Percentiles rank a stretch among this genome's conserved stretches.
These are phyloP conservation scores for Ceratobasidium sp. DNA, from an alignment of 1,284 basidiomycete genomes.

Conservation along the genomic window DNA sequence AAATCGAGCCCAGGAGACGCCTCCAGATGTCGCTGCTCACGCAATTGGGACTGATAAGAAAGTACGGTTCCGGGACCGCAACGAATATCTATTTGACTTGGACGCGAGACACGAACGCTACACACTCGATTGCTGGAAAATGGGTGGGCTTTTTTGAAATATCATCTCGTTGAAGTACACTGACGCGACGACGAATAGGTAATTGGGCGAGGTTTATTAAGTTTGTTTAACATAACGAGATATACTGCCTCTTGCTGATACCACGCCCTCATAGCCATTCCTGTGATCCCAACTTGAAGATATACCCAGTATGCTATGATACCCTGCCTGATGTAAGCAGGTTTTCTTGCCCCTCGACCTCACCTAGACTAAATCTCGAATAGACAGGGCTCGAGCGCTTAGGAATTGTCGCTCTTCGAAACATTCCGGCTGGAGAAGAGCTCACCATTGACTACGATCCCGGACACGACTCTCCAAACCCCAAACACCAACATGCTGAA, in stretches of 20 bases:
- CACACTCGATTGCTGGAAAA: constrained; percentile 38
- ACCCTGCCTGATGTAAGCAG: constrained; percentile 35
- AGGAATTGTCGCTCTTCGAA: constrained; percentile 34
- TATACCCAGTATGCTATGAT: constrained; percentile 46
- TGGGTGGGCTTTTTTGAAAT: constrained; percentile 14
- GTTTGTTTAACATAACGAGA: not conserved
- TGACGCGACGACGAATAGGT: constrained; percentile 2
- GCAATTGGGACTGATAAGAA: constrained; percentile 13
- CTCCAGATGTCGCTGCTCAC: not conserved
- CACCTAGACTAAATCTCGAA: not conserved
- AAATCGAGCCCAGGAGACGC: not conserved
- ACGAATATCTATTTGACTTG: constrained; percentile 46
- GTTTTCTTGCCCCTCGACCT: too few relatives aligned
- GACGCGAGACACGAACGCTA: constrained; percentile 41
- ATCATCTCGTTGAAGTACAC: not conserved
- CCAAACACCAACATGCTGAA: not conserved
- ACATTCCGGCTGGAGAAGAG: constrained; percentile 43
- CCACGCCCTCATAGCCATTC: constrained; percentile 28
- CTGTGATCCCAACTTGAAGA: constrained; percentile 47
- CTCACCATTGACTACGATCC: constrained; percentile 46
- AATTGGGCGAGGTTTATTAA: constrained; percentile 48
- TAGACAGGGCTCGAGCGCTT: constrained; percentile 41
- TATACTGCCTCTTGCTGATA: not conserved
- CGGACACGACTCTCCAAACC: constrained; percentile 2
- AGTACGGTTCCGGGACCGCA: constrained; percentile 32